Evolutionary conservation across 129 eudicot genomes (phyloP).

Genomic region (carrot (Daucus carota)): DH1_v3.0 NC_030385.2:6970001-6970500

Average conservation of each 20-base stretch:
- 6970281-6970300: background rate
- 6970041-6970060: no score
- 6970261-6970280: conserved; percentile 5
- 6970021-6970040: no score
- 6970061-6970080: no score
- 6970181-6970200: background rate
- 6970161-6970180: background rate
- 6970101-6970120: no score
- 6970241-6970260: conserved; percentile 2
- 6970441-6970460: background rate
- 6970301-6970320: background rate
- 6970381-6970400: conserved; percentile 27
- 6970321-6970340: background rate
- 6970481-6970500: background rate
- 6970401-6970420: conserved; percentile 17
- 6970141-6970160: no score
- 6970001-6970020: no score
- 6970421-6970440: conserved; percentile 28
- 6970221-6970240: background rate
- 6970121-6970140: no score
- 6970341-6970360: background rate
- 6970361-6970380: conserved; percentile 10
- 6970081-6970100: no score
- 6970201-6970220: background rate
- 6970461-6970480: conserved; percentile 6